phyloP scores from a whole-genome alignment of 164 flowering plant genomes.

The Aristolochia fimbriata region DNA sequence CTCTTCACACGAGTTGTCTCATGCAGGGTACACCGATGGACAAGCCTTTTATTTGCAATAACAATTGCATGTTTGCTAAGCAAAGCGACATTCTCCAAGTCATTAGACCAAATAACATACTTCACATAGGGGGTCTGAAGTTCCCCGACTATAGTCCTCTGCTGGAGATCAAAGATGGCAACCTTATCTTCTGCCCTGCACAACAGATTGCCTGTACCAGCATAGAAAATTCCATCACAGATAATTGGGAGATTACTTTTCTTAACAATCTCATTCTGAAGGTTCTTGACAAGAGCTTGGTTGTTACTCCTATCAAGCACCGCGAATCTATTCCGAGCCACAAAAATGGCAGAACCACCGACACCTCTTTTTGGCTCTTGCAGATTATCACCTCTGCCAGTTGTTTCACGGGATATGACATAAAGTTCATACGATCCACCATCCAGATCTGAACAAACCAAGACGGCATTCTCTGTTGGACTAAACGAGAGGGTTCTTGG shows the following conservation, averaged over 20 bases:
- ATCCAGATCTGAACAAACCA: constrained; percentile 79
- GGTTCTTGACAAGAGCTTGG: constrained; percentile 68
- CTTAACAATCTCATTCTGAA: constrained; percentile 73
- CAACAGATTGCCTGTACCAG: constrained; percentile 78
- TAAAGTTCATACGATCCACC: constrained; percentile 91
- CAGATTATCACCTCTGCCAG: constrained; percentile 48
- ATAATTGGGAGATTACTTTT: constrained; percentile 58
- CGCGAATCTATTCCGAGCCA: constrained; percentile 85
- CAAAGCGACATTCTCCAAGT: constrained; percentile 87
- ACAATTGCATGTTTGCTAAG: constrained; percentile 85
- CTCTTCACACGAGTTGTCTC: constrained; percentile 92
- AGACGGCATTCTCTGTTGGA: constrained; percentile 80
- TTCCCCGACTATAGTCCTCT: constrained; percentile 75
- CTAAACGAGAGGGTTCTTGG: constrained; percentile 76
- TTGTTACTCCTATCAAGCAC: constrained; percentile 77
- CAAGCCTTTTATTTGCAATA: constrained; percentile 76
- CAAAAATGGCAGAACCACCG: constrained; percentile 77
- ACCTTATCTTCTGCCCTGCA: constrained; percentile 84
- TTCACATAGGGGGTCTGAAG: constrained; percentile 74
- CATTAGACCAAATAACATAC: constrained; percentile 84
- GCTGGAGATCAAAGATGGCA: constrained; percentile 78
- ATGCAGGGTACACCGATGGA: constrained; percentile 80
- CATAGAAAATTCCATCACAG: constrained; percentile 79
- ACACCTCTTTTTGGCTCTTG: constrained; percentile 77
- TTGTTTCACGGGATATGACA: constrained; percentile 60